phyloP scores from a whole-genome alignment of 2,329 filamentous ascomycete genomes.

The Colletotrichum lupini region DNA sequence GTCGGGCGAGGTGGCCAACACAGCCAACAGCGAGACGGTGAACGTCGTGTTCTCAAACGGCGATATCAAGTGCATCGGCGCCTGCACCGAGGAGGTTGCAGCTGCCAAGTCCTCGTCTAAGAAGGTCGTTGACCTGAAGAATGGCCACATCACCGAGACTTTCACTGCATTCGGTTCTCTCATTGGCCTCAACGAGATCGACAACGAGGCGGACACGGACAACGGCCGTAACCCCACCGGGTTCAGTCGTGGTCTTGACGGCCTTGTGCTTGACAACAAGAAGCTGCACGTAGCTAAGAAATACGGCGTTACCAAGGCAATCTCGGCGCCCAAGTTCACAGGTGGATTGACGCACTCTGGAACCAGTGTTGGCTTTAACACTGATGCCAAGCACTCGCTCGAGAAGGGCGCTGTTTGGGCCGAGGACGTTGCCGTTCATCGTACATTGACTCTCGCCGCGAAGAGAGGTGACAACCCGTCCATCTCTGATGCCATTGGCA shows the following conservation, averaged over 20 bases:
- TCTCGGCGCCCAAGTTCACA: constrained; percentile 64
- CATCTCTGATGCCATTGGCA: constrained; percentile 64
- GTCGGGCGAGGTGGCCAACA: constrained; percentile 47
- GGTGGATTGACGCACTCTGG: constrained; percentile 60
- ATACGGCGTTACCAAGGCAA: constrained; percentile 69
- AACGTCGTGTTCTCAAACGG: constrained; percentile 66
- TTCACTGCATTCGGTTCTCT: constrained; percentile 70
- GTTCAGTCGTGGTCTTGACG: constrained; percentile 70
- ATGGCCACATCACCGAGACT: constrained; percentile 70
- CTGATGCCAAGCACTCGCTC: constrained; percentile 58
- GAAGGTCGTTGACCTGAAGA: constrained; percentile 58
- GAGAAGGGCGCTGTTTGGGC: constrained; percentile 63
- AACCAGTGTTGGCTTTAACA: constrained; percentile 68
- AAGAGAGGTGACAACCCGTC: constrained; percentile 59
- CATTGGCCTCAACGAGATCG: constrained; percentile 73
- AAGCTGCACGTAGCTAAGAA: constrained; percentile 63
- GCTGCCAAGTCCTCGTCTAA: constrained; percentile 46
- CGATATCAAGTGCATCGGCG: constrained; percentile 66
- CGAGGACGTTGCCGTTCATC: constrained; percentile 66
- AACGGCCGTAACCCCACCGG: constrained; percentile 58
- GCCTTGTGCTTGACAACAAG: constrained; percentile 64
- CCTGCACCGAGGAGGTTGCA: constrained; percentile 58
- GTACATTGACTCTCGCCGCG: constrained; percentile 62
- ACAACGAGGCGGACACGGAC: constrained; percentile 64
- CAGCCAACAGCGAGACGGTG: constrained; percentile 42